Evolutionary conservation across 768 basidiomycete species (phyloP).

Genomic region (Coprinellus micaceus): DNA sequence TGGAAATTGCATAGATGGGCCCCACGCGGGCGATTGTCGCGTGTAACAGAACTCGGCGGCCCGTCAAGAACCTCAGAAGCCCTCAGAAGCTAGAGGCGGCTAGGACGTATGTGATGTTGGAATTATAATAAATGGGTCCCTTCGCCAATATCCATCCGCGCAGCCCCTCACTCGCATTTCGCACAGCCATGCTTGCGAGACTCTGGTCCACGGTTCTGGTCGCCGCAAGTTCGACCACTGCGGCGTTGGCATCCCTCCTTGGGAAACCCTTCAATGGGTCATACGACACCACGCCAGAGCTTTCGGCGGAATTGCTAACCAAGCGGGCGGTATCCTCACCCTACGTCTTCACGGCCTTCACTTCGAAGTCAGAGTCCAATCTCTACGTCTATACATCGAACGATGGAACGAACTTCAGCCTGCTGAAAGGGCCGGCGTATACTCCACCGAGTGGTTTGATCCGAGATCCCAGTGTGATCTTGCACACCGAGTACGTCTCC

Average conservation of each 20-base stretch:
- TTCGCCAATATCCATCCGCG: too few species aligned
- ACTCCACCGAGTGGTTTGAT: slow-evolving; percentile 33
- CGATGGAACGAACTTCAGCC: slow-evolving; percentile 27
- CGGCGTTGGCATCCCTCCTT: slow-evolving; percentile 14
- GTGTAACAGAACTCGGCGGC: not conserved
- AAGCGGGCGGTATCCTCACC: slow-evolving; percentile 28
- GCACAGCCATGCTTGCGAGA: not conserved
- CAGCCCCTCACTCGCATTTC: too few species aligned
- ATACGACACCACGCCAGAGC: slow-evolving; percentile 17
- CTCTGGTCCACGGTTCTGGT: not conserved
- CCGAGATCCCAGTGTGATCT: slow-evolving; percentile 31
- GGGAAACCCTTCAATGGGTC: not conserved
- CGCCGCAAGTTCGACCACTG: not conserved
- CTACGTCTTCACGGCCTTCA: slow-evolving; percentile 34
- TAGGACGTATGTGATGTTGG: not conserved
- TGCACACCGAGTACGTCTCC: slow-evolving; percentile 30
- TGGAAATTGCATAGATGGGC: too few species aligned
- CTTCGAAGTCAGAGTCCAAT: slow-evolving; percentile 31
- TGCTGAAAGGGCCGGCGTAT: slow-evolving; percentile 32
- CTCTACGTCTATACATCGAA: slow-evolving; percentile 32
- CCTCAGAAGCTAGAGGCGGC: not conserved
- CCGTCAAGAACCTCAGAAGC: slow-evolving; percentile 1
- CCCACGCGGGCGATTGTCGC: not conserved
- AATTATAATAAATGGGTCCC: not conserved
- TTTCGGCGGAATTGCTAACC: slow-evolving; percentile 25